Percentiles rank a stretch among this genome's conserved stretches.
Evolutionary conservation across 768 basidiomycete genomes (phyloP).

Genomic region (Floccularia luteovirens): DNA sequence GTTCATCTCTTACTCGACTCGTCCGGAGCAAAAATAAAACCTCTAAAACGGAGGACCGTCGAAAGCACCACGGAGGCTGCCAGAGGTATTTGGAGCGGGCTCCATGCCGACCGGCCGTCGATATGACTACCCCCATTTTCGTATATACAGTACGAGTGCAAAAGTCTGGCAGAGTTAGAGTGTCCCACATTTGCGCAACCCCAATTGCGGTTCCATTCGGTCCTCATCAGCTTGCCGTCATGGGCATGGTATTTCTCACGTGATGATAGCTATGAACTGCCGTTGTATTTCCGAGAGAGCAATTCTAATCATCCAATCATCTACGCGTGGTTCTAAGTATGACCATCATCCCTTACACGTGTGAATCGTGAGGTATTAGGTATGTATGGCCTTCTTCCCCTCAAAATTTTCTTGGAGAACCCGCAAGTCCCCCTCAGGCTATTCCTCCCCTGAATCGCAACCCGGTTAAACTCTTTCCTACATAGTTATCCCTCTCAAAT

Average conservation of each 20-base stretch:
- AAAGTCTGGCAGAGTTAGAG: background rate
- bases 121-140: slow-evolving; percentile 21
- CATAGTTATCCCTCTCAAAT: slow-evolving; percentile 7
- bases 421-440: slow-evolving; percentile 1
- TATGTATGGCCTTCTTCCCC: slow-evolving; percentile 15
- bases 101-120: slow-evolving; percentile 67
- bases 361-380: slow-evolving; percentile 35
- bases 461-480: slow-evolving; percentile 6
- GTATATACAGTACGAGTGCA: too few species aligned
- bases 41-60: slow-evolving; percentile 68
- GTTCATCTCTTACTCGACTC: slow-evolving; percentile 80
- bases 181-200: background rate
- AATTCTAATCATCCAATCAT: too few species aligned
- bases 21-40: slow-evolving; percentile 79
- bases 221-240: too few species aligned
- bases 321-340: too few species aligned
- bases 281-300: too few species aligned
- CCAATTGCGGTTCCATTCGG: background rate
- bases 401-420: slow-evolving; percentile 3
- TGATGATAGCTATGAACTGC: too few species aligned
- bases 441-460: slow-evolving; percentile 1
- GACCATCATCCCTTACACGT: slow-evolving; percentile 34
- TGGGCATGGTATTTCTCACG: too few species aligned
- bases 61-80: slow-evolving; percentile 75
- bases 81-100: slow-evolving; percentile 86